These are phyloP conservation scores for Scheffersomyces amazonensis DNA, from an alignment of 805 yeast genomes.

Conservation along the genomic window DNA sequence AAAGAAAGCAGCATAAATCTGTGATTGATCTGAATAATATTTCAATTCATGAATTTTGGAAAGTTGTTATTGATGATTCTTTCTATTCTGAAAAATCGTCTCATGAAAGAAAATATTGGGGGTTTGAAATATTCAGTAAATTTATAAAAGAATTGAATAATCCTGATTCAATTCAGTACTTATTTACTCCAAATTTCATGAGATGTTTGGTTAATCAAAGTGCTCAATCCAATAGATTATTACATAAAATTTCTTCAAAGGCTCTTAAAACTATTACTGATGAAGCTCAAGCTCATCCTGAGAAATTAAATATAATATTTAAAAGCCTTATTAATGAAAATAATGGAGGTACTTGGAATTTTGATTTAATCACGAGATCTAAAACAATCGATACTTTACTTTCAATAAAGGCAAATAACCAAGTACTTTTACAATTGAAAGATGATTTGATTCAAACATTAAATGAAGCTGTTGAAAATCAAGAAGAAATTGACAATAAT, in stretches of 20 bases:
- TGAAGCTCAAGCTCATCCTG: conserved; percentile 32
- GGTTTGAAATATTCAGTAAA: conserved; percentile 66
- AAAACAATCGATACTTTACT: conserved; percentile 52
- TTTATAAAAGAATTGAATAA: conserved; percentile 29
- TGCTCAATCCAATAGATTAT: conserved; percentile 58
- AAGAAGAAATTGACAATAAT: conserved; percentile 17
- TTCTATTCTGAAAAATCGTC: conserved; percentile 76
- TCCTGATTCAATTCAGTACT: conserved; percentile 13
- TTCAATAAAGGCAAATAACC: conserved; percentile 14
- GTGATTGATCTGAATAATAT: conserved; percentile 23
- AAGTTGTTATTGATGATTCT: conserved; percentile 72
- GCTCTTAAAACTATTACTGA: conserved; percentile 44
- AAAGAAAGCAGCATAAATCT: conserved; percentile 12
- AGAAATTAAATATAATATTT: conserved; percentile 33
- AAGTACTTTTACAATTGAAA: conserved; percentile 17
- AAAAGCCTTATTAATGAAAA: conserved; percentile 23
- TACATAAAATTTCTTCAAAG: conserved; percentile 64
- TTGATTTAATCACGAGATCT: conserved; percentile 74
- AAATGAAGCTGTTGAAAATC: conserved; percentile 15
- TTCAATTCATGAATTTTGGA: conserved; percentile 67
- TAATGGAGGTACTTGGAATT: conserved; percentile 58
- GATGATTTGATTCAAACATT: conserved; percentile 23
- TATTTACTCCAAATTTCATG: conserved; percentile 65
- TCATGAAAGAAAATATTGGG: conserved; percentile 82
- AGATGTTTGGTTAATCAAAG: conserved; percentile 76